A percentile compares a stretch with the other conserved stretches of the same genome.
phyloP scores from a whole-genome alignment of 441 rosid species.

The Raphanus hybrid region DNA sequence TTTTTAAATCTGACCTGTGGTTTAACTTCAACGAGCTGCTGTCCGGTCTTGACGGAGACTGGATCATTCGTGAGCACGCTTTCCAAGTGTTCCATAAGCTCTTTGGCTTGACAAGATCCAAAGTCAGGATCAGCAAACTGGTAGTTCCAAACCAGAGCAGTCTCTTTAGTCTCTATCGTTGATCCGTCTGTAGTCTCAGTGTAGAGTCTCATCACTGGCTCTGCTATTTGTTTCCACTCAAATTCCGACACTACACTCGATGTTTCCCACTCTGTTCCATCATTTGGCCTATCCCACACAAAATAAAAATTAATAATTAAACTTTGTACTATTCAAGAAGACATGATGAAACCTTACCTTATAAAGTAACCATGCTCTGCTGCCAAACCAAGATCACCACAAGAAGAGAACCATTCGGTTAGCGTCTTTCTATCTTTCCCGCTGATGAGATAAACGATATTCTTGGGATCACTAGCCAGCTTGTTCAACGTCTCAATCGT shows the following conservation, averaged over 20 bases:
- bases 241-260: constrained; percentile 60
- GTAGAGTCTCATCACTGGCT: constrained; percentile 89
- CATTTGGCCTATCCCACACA: constrained; percentile 55
- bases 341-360: constrained; percentile 48
- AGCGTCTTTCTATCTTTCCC: constrained; percentile 71
- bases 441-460: constrained; percentile 85
- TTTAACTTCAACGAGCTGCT: constrained; percentile 84
- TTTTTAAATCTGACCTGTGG: constrained; percentile 69
- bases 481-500: constrained; percentile 66
- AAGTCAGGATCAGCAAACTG: constrained; percentile 88
- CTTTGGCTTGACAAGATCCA: constrained; percentile 95
- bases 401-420: constrained; percentile 71
- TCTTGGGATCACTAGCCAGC: constrained; percentile 72
- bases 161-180: constrained; percentile 82
- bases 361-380: constrained; percentile 88
- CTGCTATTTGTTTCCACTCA: constrained; percentile 90
- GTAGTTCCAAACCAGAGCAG: constrained; percentile 85
- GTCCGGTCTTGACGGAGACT: constrained; percentile 87
- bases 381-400: constrained; percentile 75
- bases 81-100: constrained; percentile 88
- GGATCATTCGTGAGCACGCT: constrained; percentile 92
- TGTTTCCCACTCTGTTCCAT: constrained; percentile 75
- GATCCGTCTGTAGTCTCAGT: constrained; percentile 97
- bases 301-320: background rate
- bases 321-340: background rate